Evolutionary conservation across 2,329 filamentous ascomycete genomes (phyloP).

Genomic region (Canariomyces notabilis): DNA sequence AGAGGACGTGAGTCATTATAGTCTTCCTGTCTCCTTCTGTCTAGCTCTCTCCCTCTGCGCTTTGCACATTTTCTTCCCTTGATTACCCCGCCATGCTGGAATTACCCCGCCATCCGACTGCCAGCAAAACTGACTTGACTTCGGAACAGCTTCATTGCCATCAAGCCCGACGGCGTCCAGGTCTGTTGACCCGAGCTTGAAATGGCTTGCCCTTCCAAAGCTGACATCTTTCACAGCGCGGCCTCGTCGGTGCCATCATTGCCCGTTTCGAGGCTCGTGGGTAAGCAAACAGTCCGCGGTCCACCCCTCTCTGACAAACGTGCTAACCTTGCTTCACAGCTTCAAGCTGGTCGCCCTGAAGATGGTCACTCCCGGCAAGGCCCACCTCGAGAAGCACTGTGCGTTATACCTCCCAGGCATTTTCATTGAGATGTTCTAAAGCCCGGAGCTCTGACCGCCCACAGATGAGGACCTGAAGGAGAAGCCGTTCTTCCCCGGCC

Average conservation of each 20-base stretch:
- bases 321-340: slow-evolving; percentile 41
- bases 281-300: slow-evolving; percentile 45
- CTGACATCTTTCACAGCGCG: slow-evolving; percentile 59
- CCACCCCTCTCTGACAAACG: slow-evolving; percentile 18
- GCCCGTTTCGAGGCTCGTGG: slow-evolving; percentile 95
- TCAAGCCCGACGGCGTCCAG: slow-evolving; percentile 99
- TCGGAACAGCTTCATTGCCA: slow-evolving; percentile 87
- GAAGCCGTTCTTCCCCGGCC: slow-evolving; percentile 96
- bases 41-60: slow-evolving; percentile 10
- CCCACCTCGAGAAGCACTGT: slow-evolving; percentile 97
- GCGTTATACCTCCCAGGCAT: slow-evolving; percentile 29
- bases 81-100: slow-evolving; percentile 22
- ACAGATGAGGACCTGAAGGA: slow-evolving; percentile 76
- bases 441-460: slow-evolving; percentile 24
- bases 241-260: slow-evolving; percentile 97
- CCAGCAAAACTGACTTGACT: slow-evolving; percentile 15
- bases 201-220: not conserved
- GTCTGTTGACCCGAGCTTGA: slow-evolving; percentile 45
- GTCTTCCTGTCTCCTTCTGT: not conserved
- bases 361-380: slow-evolving; percentile 81
- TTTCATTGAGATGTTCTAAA: slow-evolving; percentile 11
- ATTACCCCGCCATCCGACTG: slow-evolving; percentile 18
- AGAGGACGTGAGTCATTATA: slow-evolving; percentile 71
- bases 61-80: slow-evolving; percentile 18
- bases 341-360: slow-evolving; percentile 99